A percentile compares a stretch with the other conserved stretches of the same genome.
Evolutionary conservation across 208 protist genomes (phyloP).

Genomic region (Leishmania martiniquensis): DNA sequence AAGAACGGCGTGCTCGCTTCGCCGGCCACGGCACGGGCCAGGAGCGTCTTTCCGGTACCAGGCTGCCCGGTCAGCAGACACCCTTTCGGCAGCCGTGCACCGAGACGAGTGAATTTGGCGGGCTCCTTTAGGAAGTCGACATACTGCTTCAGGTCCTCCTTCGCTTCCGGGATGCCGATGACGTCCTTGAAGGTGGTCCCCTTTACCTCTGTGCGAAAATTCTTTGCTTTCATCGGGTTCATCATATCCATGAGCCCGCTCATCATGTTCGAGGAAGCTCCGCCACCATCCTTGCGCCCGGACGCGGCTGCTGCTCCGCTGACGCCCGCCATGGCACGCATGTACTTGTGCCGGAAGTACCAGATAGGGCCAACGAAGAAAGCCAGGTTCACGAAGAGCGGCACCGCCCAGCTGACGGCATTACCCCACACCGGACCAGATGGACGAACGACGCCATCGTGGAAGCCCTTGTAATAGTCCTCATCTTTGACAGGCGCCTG

Average conservation of each 20-base stretch:
- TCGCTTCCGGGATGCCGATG: conserved; percentile 97
- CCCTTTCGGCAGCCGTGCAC: conserved; percentile 97
- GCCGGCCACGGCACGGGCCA: conserved; percentile 97
- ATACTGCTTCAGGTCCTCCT: conserved; percentile 98
- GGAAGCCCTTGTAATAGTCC: conserved; percentile 92
- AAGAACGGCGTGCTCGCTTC: conserved; percentile 96
- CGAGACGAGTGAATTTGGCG: conserved; percentile 95
- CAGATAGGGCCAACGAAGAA: conserved; percentile 89
- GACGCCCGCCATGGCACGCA: conserved; percentile 68
- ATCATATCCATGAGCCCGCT: conserved; percentile 93
- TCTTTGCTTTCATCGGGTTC: conserved; percentile 92
- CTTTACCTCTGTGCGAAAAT: conserved; percentile 90
- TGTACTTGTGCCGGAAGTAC: conserved; percentile 89
- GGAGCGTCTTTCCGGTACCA: conserved; percentile 98
- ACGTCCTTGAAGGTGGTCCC: conserved; percentile 95
- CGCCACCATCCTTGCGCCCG: conserved; percentile 39
- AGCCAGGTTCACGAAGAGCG: conserved; percentile 80
- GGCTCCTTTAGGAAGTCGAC: conserved; percentile 98
- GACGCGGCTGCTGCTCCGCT: conserved; percentile 24
- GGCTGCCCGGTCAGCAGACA: conserved; percentile 97
- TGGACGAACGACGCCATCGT: conserved; percentile 84
- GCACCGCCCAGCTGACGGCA: conserved; percentile 78
- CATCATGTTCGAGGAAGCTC: conserved; percentile 46
- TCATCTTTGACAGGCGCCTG: conserved; percentile 49
- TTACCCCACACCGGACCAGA: conserved; percentile 71